A percentile compares a stretch with the other conserved stretches of the same genome.
These are phyloP conservation scores for Colletotrichum sojae DNA, from an alignment of 2,329 filamentous ascomycete species.

Conservation along the genomic window DNA sequence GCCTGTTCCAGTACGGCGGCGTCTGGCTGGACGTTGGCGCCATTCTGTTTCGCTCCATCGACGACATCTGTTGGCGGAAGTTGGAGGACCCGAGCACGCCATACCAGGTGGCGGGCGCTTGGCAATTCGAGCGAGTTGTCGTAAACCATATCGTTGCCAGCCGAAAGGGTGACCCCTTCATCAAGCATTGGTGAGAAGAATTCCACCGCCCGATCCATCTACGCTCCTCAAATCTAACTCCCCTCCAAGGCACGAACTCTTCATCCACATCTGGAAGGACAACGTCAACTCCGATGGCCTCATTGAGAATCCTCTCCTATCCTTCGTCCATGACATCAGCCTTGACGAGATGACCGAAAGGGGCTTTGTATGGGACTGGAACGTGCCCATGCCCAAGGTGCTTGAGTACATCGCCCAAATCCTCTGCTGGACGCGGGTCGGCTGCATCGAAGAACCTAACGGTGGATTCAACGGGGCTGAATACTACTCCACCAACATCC, in stretches of 20 bases:
- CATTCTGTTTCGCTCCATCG: slow-evolving; percentile 53
- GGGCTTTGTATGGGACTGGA: slow-evolving; percentile 49
- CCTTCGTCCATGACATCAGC: slow-evolving; percentile 46
- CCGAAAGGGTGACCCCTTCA: slow-evolving; percentile 56
- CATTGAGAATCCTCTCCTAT: slow-evolving; percentile 45
- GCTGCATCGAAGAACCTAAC: slow-evolving; percentile 44
- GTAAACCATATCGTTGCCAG: slow-evolving; percentile 52
- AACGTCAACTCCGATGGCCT: slow-evolving; percentile 47
- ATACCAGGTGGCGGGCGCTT: slow-evolving; percentile 48
- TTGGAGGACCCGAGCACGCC: slow-evolving; percentile 52
- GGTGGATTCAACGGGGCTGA: slow-evolving; percentile 45
- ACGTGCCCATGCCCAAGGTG: slow-evolving; percentile 46
- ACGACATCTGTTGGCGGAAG: slow-evolving; percentile 55
- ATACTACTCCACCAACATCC: slow-evolving; percentile 40
- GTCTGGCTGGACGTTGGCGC: slow-evolving; percentile 58
- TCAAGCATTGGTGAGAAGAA: slow-evolving; percentile 48
- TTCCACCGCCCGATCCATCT: background rate
- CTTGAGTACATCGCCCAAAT: slow-evolving; percentile 57
- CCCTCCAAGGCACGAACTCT: slow-evolving; percentile 52
- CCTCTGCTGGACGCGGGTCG: slow-evolving; percentile 52
- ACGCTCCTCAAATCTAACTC: background rate
- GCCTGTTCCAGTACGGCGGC: slow-evolving; percentile 55
- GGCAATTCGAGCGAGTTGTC: slow-evolving; percentile 36
- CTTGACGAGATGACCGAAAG: slow-evolving; percentile 44
- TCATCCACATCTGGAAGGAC: slow-evolving; percentile 49